Base-by-base conservation (phyloP, 192 early-diverging fungal species). In the Fimicolochytrium jonesii region DNA sequence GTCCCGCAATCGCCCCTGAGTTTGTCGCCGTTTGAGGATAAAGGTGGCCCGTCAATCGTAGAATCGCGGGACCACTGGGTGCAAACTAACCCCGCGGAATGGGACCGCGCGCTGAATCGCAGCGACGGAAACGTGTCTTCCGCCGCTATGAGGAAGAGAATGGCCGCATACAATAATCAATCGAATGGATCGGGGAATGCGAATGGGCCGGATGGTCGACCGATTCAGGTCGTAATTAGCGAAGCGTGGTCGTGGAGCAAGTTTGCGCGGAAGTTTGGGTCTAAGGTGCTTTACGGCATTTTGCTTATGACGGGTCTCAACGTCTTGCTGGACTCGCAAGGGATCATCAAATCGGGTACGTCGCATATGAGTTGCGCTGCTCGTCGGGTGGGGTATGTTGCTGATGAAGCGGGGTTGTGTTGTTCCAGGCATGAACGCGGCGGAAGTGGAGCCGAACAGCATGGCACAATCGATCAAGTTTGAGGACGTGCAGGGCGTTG, bases 401-500 rank as follows among this genome's bases (percentile, higher is more conserved):
- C 11, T 66, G n/a, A 17, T 23, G 64, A 1, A 22, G 47, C 49
- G n/a, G n/a, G n/a, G n/a, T n/a, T n/a, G n/a, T n/a, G n/a, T n/a
- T 30, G 15, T 60, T 13, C 15, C 34, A 61, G 78, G 71, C 9
- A 78, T 78, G 63, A 48, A 45, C 23, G 59, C 46, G 11, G 55
- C 59, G 4, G 80, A 79, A 42, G 70, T 83, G 25, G 78, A 83
- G 56, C 76, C 81, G 4, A 67, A 61, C 31, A 65, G 50, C n/a
- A 4, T 52, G 28, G 71, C 79, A 46, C 82, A 84, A 43, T 70
- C 79, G 23, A 88, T 93, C 48, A 90, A 82, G 55, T 97, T 98
- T 65, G 77, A 87, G 2, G 96, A 98, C 62, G 96, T 98, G 0
- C 93, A 95, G 68, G 95, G 95, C 29, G 93, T 95, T 31, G 93